Evolutionary conservation across 2,329 filamentous ascomycete species (phyloP).

Genomic region (Penicillium sp.): DNA sequence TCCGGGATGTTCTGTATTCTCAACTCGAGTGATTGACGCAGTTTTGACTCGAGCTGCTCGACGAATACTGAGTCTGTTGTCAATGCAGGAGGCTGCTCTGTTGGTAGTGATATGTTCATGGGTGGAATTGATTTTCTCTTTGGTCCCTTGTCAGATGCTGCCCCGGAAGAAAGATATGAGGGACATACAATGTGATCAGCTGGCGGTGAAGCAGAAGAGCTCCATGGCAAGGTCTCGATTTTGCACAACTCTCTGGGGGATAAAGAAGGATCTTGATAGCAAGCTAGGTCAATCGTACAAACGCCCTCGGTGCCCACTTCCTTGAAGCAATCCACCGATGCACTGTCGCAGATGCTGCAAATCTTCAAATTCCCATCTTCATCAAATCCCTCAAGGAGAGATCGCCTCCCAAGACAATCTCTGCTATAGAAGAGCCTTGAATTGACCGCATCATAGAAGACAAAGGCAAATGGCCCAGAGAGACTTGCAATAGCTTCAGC

Average conservation of each 20-base stretch:
- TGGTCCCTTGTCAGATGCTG: not conserved
- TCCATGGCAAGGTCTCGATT: conserved; percentile 31
- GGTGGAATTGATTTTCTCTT: conserved; percentile 44
- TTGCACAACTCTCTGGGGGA: conserved; percentile 15
- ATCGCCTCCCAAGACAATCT: conserved; percentile 83
- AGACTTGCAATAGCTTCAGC: conserved; percentile 57
- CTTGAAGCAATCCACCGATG: conserved; percentile 55
- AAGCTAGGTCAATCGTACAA: conserved; percentile 61
- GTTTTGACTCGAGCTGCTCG: conserved; percentile 50
- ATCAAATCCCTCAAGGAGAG: conserved; percentile 61
- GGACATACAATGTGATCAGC: conserved; percentile 25
- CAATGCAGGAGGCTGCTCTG: conserved; percentile 28
- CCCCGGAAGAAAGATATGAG: not conserved
- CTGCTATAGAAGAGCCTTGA: conserved; percentile 73
- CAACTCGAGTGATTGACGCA: conserved; percentile 61
- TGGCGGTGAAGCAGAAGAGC: conserved; percentile 14
- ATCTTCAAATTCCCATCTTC: conserved; percentile 56
- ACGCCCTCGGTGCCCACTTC: conserved; percentile 86
- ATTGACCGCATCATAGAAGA: conserved; percentile 68
- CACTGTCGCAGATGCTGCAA: conserved; percentile 66
- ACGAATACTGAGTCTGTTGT: conserved; percentile 51
- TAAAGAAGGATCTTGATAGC: conserved; percentile 5
- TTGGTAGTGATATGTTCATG: conserved; percentile 43
- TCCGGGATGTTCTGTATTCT: conserved; percentile 65
- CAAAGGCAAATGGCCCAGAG: conserved; percentile 84